Evolutionary conservation across 2,329 filamentous ascomycete species (phyloP), one percentile per base, ranked within the genome.

Genomic region (Aschersonia sp.): DNA sequence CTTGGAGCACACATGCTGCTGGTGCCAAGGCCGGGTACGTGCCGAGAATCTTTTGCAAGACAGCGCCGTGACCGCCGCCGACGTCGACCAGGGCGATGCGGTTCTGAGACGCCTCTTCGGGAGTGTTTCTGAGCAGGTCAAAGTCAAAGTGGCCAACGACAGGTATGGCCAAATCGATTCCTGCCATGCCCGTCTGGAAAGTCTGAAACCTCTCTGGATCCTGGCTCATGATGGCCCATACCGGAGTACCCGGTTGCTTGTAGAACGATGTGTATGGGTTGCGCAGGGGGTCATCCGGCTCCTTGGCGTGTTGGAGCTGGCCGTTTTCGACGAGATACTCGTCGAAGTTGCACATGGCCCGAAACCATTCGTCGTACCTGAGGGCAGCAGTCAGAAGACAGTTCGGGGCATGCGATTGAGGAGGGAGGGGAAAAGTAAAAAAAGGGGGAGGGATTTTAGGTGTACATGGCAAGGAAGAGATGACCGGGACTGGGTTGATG

Each of bases 311-410:
- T 31, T 44, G 14, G 9, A 55, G 52, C 45, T 54, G 55, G 12
- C 52, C 52, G 14, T 51, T 52, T 10, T 50, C 51, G 30, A 49
- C 47, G 44, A 63, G 56, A 44, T 63, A 62, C 29, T 62, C 60
- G 53, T 62, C 57, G 43, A 63, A 63, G 50, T 57, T 56, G 53
- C 57, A 51, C 57, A 61, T 60, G 44, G 59, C 57, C 44, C 58
- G 62, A 48, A 62, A 56, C 58, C 58, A 63, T 39, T 61, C 56
- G 44, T 63, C 60, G 40, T 62, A 60, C 58, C 58, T 60, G 42
- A 4, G 22, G 2, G 35, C 2, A 14, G 9, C 9, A 12, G 46
- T 31, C 32, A 45, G 14, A 42, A 30, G 33, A 11, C 30, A 2
- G 12, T 10, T n/a, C 6, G 29, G 8, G 35, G 35, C 8, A 37